phyloP scores from a whole-genome alignment of 2,329 filamentous ascomycete genomes.

The Nakataea oryzae region DNA sequence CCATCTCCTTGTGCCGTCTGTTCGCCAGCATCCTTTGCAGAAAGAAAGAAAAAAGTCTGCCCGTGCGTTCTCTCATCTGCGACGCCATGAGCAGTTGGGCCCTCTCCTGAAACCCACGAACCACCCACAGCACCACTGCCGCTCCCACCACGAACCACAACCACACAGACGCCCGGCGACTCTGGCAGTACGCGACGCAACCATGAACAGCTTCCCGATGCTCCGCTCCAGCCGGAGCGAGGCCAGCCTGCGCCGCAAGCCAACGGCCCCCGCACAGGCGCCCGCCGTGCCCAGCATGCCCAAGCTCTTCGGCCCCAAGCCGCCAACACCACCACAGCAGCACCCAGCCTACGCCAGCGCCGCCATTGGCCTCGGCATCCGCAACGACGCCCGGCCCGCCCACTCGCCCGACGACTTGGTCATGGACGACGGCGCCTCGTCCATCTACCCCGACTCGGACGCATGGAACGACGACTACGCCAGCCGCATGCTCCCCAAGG shows the following conservation, averaged over 20 bases:
- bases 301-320: not conserved
- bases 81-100: not conserved
- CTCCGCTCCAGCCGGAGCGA: conserved; percentile 3
- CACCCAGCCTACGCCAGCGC: not conserved
- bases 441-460: not conserved
- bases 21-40: too few relatives aligned
- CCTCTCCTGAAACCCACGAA: not conserved
- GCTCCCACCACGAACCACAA: not conserved
- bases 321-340: not conserved
- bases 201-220: not conserved
- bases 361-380: conserved; percentile 1
- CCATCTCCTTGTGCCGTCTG: too few relatives aligned
- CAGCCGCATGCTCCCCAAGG: not conserved
- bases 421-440: not conserved
- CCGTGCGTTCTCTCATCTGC: not conserved
- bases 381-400: not conserved
- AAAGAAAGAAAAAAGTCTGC: too few relatives aligned
- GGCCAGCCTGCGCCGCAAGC: not conserved
- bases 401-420: not conserved
- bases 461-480: not conserved
- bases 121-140: too few relatives aligned
- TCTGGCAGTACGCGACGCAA: not conserved
- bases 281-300: not conserved
- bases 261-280: not conserved
- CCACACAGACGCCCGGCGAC: not conserved